Percentiles rank a stretch among this genome's conserved stretches.
Evolutionary conservation across 192 early-diverging fungal genomes (phyloP).

Genomic region (Chytriomyces confervae): DNA sequence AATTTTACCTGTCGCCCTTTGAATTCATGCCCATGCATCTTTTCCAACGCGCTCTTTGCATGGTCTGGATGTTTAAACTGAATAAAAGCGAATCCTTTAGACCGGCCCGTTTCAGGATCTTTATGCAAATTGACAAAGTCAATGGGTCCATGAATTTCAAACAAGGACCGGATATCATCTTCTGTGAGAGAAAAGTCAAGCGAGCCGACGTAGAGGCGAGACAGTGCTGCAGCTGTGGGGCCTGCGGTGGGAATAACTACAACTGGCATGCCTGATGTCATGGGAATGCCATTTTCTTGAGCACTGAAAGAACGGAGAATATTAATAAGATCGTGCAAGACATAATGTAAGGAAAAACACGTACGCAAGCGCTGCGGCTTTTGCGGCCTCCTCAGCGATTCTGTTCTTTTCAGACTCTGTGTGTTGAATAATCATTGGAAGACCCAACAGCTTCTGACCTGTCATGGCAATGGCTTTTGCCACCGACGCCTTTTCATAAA

Average conservation of each 20-base stretch:
- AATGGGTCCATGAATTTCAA: conserved; percentile 84
- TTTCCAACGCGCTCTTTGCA: conserved; percentile 79
- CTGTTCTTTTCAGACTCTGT: conserved; percentile 95
- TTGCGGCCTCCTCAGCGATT: conserved; percentile 55
- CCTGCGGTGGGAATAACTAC: conserved; percentile 61
- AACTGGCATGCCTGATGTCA: too few relatives aligned
- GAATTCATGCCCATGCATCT: conserved; percentile 85
- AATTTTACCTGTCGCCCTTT: conserved; percentile 61
- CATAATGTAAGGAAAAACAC: neutral
- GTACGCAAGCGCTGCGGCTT: conserved; percentile 30
- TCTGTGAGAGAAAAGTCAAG: conserved; percentile 56
- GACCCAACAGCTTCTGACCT: conserved; percentile 85
- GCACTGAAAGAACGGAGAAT: neutral
- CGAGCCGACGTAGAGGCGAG: conserved; percentile 55
- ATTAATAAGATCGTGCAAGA: neutral
- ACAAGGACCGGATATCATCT: conserved; percentile 77
- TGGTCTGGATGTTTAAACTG: conserved; percentile 73
- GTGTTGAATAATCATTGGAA: conserved; percentile 91
- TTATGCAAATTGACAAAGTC: conserved; percentile 84
- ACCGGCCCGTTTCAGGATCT: conserved; percentile 73
- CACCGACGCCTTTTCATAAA: conserved; percentile 86
- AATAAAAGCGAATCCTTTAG: conserved; percentile 81
- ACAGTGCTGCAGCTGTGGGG: conserved; percentile 38
- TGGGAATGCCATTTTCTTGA: conserved; percentile 16
- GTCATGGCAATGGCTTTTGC: conserved; percentile 81